Conservation (phyloP, 495 filamentous ascomycete species). For the Aspergillus conjunctus region DNA sequence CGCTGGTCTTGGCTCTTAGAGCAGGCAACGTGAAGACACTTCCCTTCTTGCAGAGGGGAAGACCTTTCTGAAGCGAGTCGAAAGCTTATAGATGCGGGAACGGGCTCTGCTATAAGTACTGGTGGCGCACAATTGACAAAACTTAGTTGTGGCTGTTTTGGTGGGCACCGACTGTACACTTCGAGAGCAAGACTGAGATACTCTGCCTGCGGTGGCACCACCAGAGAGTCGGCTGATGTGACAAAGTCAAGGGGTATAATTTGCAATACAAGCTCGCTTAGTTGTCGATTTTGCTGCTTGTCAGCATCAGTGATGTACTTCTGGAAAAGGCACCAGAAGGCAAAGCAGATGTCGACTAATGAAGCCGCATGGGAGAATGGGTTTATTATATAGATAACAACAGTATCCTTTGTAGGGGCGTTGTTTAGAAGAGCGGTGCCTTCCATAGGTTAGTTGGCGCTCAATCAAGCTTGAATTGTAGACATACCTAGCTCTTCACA, state of each 20-base stretch:
- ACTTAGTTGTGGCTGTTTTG: conserved; percentile 46
- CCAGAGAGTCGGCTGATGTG: conserved; percentile 63
- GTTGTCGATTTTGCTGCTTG: conserved; percentile 50
- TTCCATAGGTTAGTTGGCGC: conserved; percentile 29
- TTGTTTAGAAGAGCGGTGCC: conserved; percentile 48
- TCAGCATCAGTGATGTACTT: conserved; percentile 57
- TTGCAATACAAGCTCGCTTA: conserved; percentile 78
- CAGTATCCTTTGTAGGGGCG: conserved; percentile 56
- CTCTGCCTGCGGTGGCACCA: conserved; percentile 66
- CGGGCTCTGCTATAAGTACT: conserved; percentile 70
- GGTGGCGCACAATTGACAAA: conserved; percentile 61
- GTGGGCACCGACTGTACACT: conserved; percentile 81
- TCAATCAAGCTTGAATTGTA: conserved; percentile 7
- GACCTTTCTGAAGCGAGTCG: conserved; percentile 58
- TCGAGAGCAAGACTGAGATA: conserved; percentile 75
- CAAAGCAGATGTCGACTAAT: conserved; percentile 74
- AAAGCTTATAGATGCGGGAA: conserved; percentile 78
- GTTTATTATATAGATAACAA: conserved; percentile 87
- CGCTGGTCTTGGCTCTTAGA: conserved; percentile 77
- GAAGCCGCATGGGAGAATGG: conserved; percentile 64
- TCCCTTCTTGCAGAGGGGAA: conserved; percentile 79
- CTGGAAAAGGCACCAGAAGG: conserved; percentile 75
- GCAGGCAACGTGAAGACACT: conserved; percentile 84
- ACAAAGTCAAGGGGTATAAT: conserved; percentile 76
- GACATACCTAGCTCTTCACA: conserved; percentile 49